Evolutionary conservation across 805 yeast genomes (phyloP), one percentile per base, ranked within the genome.

Genomic region (Saccharomycopsis sp.): DNA sequence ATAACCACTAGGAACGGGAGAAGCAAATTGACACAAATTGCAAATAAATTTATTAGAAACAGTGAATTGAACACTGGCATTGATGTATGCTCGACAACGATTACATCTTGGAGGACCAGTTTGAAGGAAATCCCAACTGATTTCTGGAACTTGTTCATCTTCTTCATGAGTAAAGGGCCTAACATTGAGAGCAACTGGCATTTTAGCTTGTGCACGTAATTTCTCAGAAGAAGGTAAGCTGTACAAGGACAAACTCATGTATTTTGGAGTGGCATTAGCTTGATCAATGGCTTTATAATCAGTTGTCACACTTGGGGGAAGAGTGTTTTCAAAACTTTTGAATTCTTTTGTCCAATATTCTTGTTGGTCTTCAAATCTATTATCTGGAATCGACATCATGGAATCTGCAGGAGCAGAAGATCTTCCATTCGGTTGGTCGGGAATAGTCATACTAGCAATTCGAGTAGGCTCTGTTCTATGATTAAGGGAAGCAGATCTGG

Each of bases 41-140:
- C 98, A 92, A 10, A 74, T 66, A 59, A 85, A 82, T 42, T 62
- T 64, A 32, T 76, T 72, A 21, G 78, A 77, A 40, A 69, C 70
- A 4, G 74, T 67, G 39, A 69, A 63, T 49, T 74, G 77, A 46
- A 72, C 77, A 76, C 83, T 80, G 15, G 77, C 72, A 56, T 89
- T 92, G 47, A 87, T 68, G 58, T 87, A 92, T 1, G 95, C 74
- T 41, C 96, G 74, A 62, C 99, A 92, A 47, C 97, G 78, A 49
- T 75, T 72, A 61, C 99, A 92, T 50, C 99, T 72, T 26, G 94
- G 79, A 0, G 95, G 94, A 1, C 86, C 85, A 6, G 31, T 35
- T 6, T 17, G 28, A 13, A 67, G 67, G 31, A 64, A 54, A 5
- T 54, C 53, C 62, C 73, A 71, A 53, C 84, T 88, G 4, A 79